These are phyloP conservation scores for Schizosaccharomyces osmophilus DNA, from an alignment of 805 yeast genomes.

Conservation along the genomic window DNA sequence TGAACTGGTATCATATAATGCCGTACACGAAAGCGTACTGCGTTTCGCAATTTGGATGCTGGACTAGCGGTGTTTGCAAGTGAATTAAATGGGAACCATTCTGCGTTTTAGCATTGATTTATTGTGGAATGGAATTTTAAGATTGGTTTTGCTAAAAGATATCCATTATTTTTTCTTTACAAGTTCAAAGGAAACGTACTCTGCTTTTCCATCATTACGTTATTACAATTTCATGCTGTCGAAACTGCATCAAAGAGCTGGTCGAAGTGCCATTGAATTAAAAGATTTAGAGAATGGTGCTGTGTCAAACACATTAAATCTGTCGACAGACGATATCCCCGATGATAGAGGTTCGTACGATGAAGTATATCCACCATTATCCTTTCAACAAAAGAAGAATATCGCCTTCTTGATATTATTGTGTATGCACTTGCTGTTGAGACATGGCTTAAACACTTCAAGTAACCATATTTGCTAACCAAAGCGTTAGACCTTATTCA, in stretches of 20 bases:
- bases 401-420: neutral
- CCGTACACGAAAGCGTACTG: no score
- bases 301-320: neutral
- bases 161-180: neutral
- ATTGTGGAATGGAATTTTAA: neutral
- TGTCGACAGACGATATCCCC: neutral
- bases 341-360: neutral
- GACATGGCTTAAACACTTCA: neutral
- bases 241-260: neutral
- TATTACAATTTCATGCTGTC: neutral
- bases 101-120: no score
- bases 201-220: neutral
- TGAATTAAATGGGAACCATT: no score
- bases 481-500: constrained; percentile 53
- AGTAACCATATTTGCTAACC: neutral
- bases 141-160: neutral
- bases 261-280: neutral
- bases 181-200: neutral
- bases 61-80: no score
- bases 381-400: neutral
- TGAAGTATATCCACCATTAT: neutral
- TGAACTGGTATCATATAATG: no score
- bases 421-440: neutral
- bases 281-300: neutral
- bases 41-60: no score